Base-by-base conservation (phyloP, 2,329 filamentous ascomycete species). In the Epichloe glyceriae region DNA sequence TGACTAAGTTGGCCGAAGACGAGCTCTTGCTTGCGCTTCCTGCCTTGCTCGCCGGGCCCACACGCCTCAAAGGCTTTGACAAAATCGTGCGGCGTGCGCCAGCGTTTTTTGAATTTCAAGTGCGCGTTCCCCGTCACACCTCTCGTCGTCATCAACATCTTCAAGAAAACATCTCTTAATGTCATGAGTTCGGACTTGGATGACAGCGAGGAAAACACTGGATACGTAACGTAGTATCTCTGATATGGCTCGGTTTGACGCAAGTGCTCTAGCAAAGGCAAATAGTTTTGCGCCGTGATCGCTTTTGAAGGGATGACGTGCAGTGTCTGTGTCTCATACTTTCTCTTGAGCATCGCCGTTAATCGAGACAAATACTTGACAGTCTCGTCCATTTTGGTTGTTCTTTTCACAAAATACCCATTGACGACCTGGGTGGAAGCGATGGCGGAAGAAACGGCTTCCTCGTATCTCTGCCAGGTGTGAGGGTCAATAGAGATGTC, bases 121-220 rank as follows among this genome's bases (percentile, higher is more conserved):
- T 0, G 87, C 87, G 59, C 86, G 87, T 58, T 90, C 86, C 83
- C 85, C 1, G 84, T 86, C 12, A 93, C 72, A 1, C 85, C 85
- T 50, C 77, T 77, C 2, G 79, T 87, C 55, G 84, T 88, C 86
- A 93, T 89, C 46, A 93, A 74, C 86, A 93, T 91, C 65, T 90
- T 90, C 26, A 93, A 69, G 57, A 80, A 91, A 0, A 90, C 65
- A 58, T 93, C 87, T 50, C 85, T 73, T 10, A 91, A 69, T 0
- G 85, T 86, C 58, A 88, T 77, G 52, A 77, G 77, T 49, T 86
- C 83, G 0, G 84, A 87, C 64, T 93, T 93, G 8, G 83, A 86
- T 1, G 80, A 80, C 43, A 91, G 67, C 1, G 80, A 81, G 0
- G 82, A 79, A 62, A 91, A 90, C 0, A 83, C 83, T 0, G 75